Base-by-base conservation (phyloP, 2,329 filamentous ascomycete genomes). In the Phyllosticta citrichinensis region DNA sequence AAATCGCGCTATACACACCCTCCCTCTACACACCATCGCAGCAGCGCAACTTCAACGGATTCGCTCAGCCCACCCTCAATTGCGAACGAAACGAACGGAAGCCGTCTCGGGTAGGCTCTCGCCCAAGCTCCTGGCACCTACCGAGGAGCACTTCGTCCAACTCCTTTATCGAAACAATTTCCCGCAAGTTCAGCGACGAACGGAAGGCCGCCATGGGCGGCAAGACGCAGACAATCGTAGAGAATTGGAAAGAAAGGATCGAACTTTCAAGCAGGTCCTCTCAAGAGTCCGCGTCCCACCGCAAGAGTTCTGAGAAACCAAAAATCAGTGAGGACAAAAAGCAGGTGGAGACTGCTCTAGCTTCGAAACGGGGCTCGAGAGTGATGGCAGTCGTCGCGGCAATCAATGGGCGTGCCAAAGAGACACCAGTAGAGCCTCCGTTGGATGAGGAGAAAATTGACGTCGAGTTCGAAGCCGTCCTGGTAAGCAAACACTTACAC, bases 381-480 rank as follows among this genome's bases (percentile, higher is more conserved):
- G 84, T 87, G 22, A 81, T 86, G 76, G 83, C 84, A 64, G 84
- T 83, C 14, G 83, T 87, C n/a, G 83, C 84, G 47, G 81, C 77
- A 4, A 81, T 87, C 65, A 83, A 83, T 67, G 77, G 80, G 40
- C 85, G 81, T 68, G 66, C 72, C 11, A 78, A 76, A 64, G 69
- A 74, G 56, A 64, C 68, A 52, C 75, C 76, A 8, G 64, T 65
- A 30, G 66, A 67, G 24, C 30, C 63, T 17, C 59, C 66, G 8
- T 71, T 81, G 60, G 71, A 84, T 65, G 74, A 77, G 0, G 81
- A 81, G 65, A 75, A 79, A n/a, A 77, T 84, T 5, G 87, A 89
- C 66, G 78, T 75, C 56, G 83, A 83, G 55, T 87, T 87, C 63
- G 84, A 87, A 67, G 79, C 79, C 56, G 78, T 87, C 33, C 70